Conservation (phyloP, 1,284 basidiomycete genomes). For the Puccinia sorghi region DNA sequence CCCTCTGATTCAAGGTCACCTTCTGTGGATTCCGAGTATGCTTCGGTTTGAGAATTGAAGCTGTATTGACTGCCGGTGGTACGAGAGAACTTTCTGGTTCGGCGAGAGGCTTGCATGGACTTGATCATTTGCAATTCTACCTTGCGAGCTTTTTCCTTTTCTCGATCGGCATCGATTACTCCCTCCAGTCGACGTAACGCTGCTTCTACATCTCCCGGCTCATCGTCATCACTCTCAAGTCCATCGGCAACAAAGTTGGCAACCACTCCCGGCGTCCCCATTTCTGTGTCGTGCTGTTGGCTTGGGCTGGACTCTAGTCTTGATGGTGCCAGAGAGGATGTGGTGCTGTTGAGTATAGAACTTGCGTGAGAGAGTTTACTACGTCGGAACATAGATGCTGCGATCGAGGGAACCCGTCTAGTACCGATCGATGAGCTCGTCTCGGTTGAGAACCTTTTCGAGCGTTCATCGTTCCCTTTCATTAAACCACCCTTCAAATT, state of each 20-base stretch:
- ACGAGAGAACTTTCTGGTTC: conserved; percentile 30
- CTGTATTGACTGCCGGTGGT: conserved; percentile 9
- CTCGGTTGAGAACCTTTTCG: conserved; percentile 35
- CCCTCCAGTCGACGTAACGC: conserved; percentile 76
- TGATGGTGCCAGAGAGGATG: conserved; percentile 11
- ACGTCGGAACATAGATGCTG: conserved; percentile 43
- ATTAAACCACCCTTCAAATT: conserved; percentile 28
- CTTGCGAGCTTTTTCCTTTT: conserved; percentile 70
- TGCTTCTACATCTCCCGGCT: conserved; percentile 72
- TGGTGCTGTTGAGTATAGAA: conserved; percentile 17
- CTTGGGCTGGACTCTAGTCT: conserved; percentile 31
- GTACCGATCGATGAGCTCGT: conserved; percentile 50
- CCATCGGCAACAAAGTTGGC: conserved; percentile 73
- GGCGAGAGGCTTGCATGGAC: conserved; percentile 36
- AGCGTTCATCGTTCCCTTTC: conserved; percentile 21
- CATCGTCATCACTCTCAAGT: conserved; percentile 66
- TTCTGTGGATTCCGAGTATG: conserved; percentile 56
- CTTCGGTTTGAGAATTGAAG: conserved; percentile 56
- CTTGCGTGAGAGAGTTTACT: conserved; percentile 22
- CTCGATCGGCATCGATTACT: conserved; percentile 71
- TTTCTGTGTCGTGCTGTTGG: conserved; percentile 51
- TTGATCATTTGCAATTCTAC: conserved; percentile 74
- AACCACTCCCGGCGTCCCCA: conserved; percentile 44
- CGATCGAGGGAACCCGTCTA: conserved; percentile 48
- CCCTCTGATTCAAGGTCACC: conserved; percentile 10